phyloP scores from a whole-genome alignment of 139 green algal genomes.

The Parachlorella kessleri region DNA sequence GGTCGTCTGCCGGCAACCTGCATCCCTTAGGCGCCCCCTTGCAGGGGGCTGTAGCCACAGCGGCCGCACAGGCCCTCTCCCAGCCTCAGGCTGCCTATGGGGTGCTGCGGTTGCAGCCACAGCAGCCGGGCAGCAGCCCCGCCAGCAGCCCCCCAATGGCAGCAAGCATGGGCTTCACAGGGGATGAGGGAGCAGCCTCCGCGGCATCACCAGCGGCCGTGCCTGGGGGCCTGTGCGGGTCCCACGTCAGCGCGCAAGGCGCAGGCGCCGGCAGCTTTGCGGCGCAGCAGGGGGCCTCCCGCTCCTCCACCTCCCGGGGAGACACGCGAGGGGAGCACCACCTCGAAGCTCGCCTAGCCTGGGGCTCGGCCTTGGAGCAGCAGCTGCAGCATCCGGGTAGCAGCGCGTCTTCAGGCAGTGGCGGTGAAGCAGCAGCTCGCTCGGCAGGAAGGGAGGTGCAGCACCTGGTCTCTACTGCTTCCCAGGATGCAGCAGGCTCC shows the following conservation, averaged over 20 bases:
- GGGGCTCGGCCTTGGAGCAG: not conserved
- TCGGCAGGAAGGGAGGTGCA: not conserved
- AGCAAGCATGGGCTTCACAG: not conserved
- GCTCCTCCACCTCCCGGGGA: not conserved
- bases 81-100: no score
- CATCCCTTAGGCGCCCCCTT: not conserved
- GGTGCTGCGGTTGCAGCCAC: not conserved
- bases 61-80: no score
- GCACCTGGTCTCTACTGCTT: not conserved
- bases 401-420: not conserved
- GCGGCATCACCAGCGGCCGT: not conserved
- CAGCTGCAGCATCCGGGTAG: not conserved
- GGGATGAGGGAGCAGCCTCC: not conserved
- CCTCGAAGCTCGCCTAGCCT: no score
- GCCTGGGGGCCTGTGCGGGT: not conserved
- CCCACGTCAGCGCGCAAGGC: not conserved
- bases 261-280: no score
- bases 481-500: not conserved
- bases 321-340: not conserved
- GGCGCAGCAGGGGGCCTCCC: conserved; percentile 1
- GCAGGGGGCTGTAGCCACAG: not conserved
- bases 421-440: not conserved
- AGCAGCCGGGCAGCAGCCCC: not conserved
- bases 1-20: not conserved
- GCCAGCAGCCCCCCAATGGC: not conserved